phyloP scores from a whole-genome alignment of 2,329 filamentous ascomycete species.

The Colletotrichum lini region DNA sequence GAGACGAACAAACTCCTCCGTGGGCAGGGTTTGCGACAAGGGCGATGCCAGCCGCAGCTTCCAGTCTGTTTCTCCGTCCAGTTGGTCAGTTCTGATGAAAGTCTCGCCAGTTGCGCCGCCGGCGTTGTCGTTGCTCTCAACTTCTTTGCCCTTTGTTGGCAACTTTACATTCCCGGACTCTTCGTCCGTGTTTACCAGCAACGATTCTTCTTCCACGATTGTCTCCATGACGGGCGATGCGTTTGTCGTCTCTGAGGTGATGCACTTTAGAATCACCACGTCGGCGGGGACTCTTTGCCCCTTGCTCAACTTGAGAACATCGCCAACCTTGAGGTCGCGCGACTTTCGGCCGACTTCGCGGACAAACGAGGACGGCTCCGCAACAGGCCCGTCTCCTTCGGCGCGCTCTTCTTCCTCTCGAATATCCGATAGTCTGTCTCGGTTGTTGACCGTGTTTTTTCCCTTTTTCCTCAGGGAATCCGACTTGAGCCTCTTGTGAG shows the following conservation, averaged over 20 bases:
- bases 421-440: slow-evolving; percentile 73
- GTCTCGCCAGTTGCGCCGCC: slow-evolving; percentile 81
- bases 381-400: slow-evolving; percentile 57
- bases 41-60: slow-evolving; percentile 91
- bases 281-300: slow-evolving; percentile 95
- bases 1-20: slow-evolving; percentile 79
- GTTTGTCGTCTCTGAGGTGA: slow-evolving; percentile 67
- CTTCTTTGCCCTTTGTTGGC: slow-evolving; percentile 53
- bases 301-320: slow-evolving; percentile 93
- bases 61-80: slow-evolving; percentile 99
- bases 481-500: slow-evolving; percentile 64
- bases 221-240: slow-evolving; percentile 47
- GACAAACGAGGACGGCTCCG: slow-evolving; percentile 64
- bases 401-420: slow-evolving; percentile 76
- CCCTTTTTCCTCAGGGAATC: slow-evolving; percentile 55
- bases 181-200: slow-evolving; percentile 59
- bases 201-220: slow-evolving; percentile 52
- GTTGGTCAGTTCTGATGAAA: slow-evolving; percentile 96
- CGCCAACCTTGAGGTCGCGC: slow-evolving; percentile 90
- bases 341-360: slow-evolving; percentile 85
- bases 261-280: slow-evolving; percentile 91
- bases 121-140: slow-evolving; percentile 50
- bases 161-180: slow-evolving; percentile 47
- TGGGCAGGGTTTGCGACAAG: slow-evolving; percentile 83
- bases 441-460: slow-evolving; percentile 53